Evolutionary conservation across 306 rosid genomes (phyloP).

Genomic region (Herpetospermum pedunculosum): DNA sequence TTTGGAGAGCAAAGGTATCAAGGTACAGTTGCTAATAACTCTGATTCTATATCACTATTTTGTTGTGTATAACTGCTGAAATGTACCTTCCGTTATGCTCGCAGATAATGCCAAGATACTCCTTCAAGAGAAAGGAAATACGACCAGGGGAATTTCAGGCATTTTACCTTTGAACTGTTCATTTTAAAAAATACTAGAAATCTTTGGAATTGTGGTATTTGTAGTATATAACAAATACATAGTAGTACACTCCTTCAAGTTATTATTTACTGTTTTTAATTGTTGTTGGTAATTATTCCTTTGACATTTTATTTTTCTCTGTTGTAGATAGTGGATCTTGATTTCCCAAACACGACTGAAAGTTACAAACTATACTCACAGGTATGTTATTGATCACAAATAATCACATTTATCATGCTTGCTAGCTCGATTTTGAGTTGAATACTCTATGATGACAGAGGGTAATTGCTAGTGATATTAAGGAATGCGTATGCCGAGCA

Average conservation of each 20-base stretch:
- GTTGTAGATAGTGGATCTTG: slow-evolving; percentile 71
- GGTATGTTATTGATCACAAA: slow-evolving; percentile 41
- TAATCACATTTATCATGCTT: slow-evolving; percentile 13
- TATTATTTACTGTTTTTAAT: not conserved
- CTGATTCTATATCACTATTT: not conserved
- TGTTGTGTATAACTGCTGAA: not conserved
- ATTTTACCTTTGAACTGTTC: slow-evolving; percentile 10
- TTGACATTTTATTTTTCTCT: not conserved
- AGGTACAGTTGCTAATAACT: slow-evolving; percentile 36
- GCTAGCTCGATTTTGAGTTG: slow-evolving; percentile 14
- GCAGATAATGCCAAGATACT: slow-evolving; percentile 84
- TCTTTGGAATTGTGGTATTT: not conserved
- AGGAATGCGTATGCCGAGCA: slow-evolving; percentile 94
- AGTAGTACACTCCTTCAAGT: not conserved
- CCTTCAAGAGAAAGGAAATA: slow-evolving; percentile 91
- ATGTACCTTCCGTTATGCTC: slow-evolving; percentile 4
- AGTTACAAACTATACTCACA: slow-evolving; percentile 88
- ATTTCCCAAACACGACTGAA: slow-evolving; percentile 85
- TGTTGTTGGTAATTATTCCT: not conserved
- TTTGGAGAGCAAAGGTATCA: slow-evolving; percentile 91
- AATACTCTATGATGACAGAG: slow-evolving; percentile 44
- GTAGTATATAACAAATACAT: not conserved
- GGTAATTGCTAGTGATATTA: slow-evolving; percentile 90
- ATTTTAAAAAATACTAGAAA: not conserved
- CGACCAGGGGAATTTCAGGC: slow-evolving; percentile 98